phyloP scores from a whole-genome alignment of 2,329 filamentous ascomycete species.

The Pseudogymnoascus sp. region DNA sequence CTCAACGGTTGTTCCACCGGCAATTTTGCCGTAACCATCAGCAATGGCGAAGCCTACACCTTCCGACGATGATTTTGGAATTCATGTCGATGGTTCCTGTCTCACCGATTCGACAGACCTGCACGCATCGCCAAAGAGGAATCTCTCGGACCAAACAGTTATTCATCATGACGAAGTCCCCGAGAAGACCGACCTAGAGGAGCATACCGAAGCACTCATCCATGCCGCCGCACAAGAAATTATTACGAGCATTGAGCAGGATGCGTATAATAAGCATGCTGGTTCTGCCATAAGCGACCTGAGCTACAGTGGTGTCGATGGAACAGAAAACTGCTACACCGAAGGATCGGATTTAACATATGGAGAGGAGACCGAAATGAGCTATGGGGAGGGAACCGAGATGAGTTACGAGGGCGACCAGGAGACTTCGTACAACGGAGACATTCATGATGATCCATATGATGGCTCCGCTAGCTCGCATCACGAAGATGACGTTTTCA shows the following conservation, averaged over 20 bases:
- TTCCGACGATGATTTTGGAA: slow-evolving; percentile 19
- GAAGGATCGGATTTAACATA: slow-evolving; percentile 24
- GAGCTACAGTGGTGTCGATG: slow-evolving; percentile 25
- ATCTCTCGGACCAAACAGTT: slow-evolving; percentile 18
- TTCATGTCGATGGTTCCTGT: slow-evolving; percentile 25
- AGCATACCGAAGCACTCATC: slow-evolving; percentile 42
- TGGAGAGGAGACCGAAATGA: slow-evolving; percentile 18
- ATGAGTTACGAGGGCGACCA: slow-evolving; percentile 15
- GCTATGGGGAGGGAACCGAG: slow-evolving; percentile 19
- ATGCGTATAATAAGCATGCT: slow-evolving; percentile 25
- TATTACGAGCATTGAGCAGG: slow-evolving; percentile 38
- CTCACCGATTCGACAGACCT: slow-evolving; percentile 18
- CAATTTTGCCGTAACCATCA: slow-evolving; percentile 4
- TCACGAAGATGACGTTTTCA: slow-evolving; percentile 30
- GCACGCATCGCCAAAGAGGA: slow-evolving; percentile 11
- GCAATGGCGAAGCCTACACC: slow-evolving; percentile 2
- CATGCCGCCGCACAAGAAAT: slow-evolving; percentile 45
- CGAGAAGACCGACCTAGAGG: slow-evolving; percentile 20
- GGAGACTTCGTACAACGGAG: slow-evolving; percentile 19
- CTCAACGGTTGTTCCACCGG: background rate
- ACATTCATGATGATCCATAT: slow-evolving; percentile 23
- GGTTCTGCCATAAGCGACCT: slow-evolving; percentile 28
- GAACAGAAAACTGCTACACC: slow-evolving; percentile 11
- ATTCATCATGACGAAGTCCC: slow-evolving; percentile 16
- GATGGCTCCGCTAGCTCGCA: slow-evolving; percentile 19